phyloP scores from a whole-genome alignment of 2,329 filamentous ascomycete genomes.

The Hypoxylon sp. region DNA sequence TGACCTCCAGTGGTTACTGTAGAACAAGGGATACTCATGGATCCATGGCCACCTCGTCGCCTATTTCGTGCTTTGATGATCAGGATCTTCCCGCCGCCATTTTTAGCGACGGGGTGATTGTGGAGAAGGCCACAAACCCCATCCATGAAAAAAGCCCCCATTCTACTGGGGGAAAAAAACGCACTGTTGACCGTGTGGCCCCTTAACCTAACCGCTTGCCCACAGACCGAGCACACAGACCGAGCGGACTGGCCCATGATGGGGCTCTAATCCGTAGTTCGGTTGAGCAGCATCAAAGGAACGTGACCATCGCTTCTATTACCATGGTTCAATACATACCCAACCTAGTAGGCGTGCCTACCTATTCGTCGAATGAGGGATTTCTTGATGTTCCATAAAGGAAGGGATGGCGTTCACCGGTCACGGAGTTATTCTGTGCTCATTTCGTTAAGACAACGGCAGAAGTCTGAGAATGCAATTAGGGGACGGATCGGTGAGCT shows the following conservation, averaged over 20 bases:
- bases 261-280: conserved; percentile 44
- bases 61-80: conserved; percentile 44
- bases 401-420: conserved; percentile 29
- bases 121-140: conserved; percentile 41
- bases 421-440: conserved; percentile 29
- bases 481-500: conserved; percentile 40
- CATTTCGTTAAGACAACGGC: conserved; percentile 26
- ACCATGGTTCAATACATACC: conserved; percentile 35
- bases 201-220: conserved; percentile 33
- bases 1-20: conserved; percentile 27
- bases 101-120: conserved; percentile 47
- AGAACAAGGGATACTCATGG: conserved; percentile 38
- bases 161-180: conserved; percentile 22
- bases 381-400: conserved; percentile 39
- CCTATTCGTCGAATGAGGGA: conserved; percentile 34
- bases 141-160: conserved; percentile 34
- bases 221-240: conserved; percentile 45
- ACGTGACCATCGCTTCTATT: conserved; percentile 33
- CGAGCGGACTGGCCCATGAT: conserved; percentile 38
- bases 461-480: conserved; percentile 21
- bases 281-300: conserved; percentile 42
- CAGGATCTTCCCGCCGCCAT: conserved; percentile 47
- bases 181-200: conserved; percentile 36
- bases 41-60: conserved; percentile 39
- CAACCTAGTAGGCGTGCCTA: conserved; percentile 31